These are phyloP conservation scores for Colletotrichum nymphaeae DNA, from an alignment of 2,329 filamentous ascomycete species.

Conservation along the genomic window DNA sequence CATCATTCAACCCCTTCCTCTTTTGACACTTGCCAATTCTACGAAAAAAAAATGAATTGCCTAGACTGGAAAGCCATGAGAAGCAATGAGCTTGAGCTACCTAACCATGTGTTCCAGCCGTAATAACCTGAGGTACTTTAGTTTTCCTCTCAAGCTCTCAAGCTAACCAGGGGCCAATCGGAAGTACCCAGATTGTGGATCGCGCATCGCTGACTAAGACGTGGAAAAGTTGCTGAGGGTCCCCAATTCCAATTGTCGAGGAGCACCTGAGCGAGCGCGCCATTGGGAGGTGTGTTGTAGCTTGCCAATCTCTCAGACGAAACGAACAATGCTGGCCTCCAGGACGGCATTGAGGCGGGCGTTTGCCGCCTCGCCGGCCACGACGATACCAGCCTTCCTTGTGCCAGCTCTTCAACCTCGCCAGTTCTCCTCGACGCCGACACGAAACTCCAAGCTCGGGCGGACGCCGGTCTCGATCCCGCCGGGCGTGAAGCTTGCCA, in stretches of 20 bases:
- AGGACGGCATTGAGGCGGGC: constrained; percentile 70
- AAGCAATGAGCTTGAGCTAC: background rate
- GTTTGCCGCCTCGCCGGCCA: constrained; percentile 57
- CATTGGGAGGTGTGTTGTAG: constrained; percentile 15
- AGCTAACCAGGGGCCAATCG: constrained; percentile 12
- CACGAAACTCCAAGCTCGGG: constrained; percentile 84
- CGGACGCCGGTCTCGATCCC: constrained; percentile 83
- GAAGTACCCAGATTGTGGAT: constrained; percentile 9
- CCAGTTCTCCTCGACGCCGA: constrained; percentile 78
- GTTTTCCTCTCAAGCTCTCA: background rate
- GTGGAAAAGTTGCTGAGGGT: constrained; percentile 41
- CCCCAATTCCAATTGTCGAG: constrained; percentile 6
- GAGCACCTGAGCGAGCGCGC: constrained; percentile 1
- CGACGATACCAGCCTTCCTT: constrained; percentile 77
- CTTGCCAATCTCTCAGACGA: constrained; percentile 45
- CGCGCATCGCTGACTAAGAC: constrained; percentile 45
- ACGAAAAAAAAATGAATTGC: no score
- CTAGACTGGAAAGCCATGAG: no score
- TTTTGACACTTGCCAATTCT: no score
- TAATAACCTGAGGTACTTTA: background rate
- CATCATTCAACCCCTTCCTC: no score
- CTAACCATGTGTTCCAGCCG: background rate
- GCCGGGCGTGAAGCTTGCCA: constrained; percentile 81
- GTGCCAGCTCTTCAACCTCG: constrained; percentile 75
- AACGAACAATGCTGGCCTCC: constrained; percentile 70